phyloP scores from a whole-genome alignment of 1,284 basidiomycete genomes.

The Wallemia mellicola region DNA sequence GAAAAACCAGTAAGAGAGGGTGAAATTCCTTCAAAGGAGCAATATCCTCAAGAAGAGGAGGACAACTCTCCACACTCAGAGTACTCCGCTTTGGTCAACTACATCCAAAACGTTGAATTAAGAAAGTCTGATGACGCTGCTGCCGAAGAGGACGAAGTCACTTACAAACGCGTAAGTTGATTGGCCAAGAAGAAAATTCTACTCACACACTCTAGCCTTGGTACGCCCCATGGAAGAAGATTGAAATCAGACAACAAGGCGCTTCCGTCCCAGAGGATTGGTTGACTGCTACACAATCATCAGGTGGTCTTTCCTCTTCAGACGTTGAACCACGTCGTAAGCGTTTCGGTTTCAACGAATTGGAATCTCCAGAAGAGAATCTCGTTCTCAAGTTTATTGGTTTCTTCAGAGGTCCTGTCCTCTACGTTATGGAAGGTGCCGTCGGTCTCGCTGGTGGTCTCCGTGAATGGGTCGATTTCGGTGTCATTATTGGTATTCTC shows the following conservation, averaged over 20 bases:
- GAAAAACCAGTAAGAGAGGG: background rate
- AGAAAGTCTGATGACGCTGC: background rate
- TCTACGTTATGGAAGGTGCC: constrained; percentile 19
- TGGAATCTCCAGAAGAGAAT: constrained; percentile 14
- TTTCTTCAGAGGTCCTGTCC: constrained; percentile 14
- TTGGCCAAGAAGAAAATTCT: background rate
- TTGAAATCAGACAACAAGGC: background rate
- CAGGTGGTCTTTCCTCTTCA: background rate
- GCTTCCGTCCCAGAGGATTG: background rate
- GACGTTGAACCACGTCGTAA: background rate
- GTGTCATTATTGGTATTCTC: constrained; percentile 15
- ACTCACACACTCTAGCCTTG: background rate
- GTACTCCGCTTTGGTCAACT: background rate
- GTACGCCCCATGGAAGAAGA: background rate
- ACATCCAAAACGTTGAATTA: background rate
- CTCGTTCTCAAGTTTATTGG: constrained; percentile 9
- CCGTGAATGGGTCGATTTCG: constrained; percentile 16
- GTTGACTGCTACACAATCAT: background rate
- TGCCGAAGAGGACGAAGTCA: background rate
- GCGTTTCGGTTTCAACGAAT: constrained; percentile 16
- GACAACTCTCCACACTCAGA: background rate
- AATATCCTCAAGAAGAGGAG: background rate
- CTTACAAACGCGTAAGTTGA: background rate
- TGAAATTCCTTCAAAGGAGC: constrained; percentile 1
- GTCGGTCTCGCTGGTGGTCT: constrained; percentile 14